A percentile compares a stretch with the other conserved stretches of the same genome.
phyloP scores from a whole-genome alignment of 129 eudicot species.

The Centella asiatica region DNA sequence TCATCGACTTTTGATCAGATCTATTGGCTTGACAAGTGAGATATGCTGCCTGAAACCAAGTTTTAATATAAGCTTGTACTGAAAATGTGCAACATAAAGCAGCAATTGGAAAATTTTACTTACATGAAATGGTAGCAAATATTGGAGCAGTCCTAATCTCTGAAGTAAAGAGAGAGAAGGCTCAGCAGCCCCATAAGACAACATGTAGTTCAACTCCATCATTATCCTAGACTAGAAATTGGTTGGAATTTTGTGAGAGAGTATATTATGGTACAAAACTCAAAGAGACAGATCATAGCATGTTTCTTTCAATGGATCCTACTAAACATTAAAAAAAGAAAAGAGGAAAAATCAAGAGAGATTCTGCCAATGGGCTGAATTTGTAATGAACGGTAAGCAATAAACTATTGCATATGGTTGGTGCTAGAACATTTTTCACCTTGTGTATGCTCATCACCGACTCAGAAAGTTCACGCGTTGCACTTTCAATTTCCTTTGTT shows the following conservation, averaged over 20 bases:
- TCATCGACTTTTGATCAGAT: constrained; percentile 31
- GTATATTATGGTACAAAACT: background rate
- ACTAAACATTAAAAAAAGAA: too few species aligned
- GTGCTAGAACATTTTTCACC: too few species aligned
- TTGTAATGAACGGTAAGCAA: background rate
- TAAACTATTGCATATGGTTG: constrained; percentile 8
- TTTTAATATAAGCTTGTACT: constrained; percentile 4
- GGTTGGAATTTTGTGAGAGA: background rate
- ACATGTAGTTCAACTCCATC: constrained; percentile 86
- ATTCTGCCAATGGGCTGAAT: background rate
- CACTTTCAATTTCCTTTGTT: constrained; percentile 65
- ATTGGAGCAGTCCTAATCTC: constrained; percentile 56
- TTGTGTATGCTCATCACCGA: constrained; percentile 36
- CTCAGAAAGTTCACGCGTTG: constrained; percentile 48
- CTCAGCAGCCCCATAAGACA: constrained; percentile 89
- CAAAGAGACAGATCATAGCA: background rate
- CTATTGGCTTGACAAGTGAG: constrained; percentile 38
- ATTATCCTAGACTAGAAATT: constrained; percentile 52
- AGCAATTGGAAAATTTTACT: constrained; percentile 10
- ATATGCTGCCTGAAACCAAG: constrained; percentile 58
- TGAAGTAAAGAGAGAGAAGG: constrained; percentile 67
- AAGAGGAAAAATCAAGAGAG: background rate
- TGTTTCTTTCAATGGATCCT: background rate
- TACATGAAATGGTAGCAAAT: constrained; percentile 78
- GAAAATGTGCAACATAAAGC: background rate